Evolutionary conservation across 768 basidiomycete genomes (phyloP), one percentile per base, ranked within the genome.

Genomic region (Infundibulicybe gibba): DNA sequence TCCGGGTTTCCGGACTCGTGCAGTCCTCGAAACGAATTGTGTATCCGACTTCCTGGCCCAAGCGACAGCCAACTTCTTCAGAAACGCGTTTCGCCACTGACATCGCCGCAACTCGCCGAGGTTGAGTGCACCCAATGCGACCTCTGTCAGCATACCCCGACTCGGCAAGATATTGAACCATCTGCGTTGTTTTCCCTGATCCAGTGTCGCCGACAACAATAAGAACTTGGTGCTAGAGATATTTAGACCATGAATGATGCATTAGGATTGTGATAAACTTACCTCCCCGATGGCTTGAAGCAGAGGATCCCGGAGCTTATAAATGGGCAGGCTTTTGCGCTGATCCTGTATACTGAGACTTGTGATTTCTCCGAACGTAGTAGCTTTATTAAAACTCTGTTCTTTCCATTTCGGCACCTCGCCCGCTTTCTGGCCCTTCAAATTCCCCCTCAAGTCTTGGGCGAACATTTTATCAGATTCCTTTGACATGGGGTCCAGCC

Each of bases 11-110:
- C 3, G 97, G 95, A 60, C 93, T 89, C 5, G 97, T 98, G 67
- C 95, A 94, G 66, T 99, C 97, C 70, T 99, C 97, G 65, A 99
- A 99, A 72, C 97, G 95, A 57, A 99, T 97, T 5, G 90, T 90
- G 63, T 99, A 99, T 6, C 97, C 97, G 51, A 99, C 95, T 64
- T 98, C 97, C 61, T 94, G 92, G 5, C 97, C 97, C 8, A 99
- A 72, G 13, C 97, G 83, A 69, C 95, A 98, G 10, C 97, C 97
- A 13, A 99, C 95, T 69, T 99, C 97, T 66, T 99, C 97, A 2
- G 95, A 75, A 3, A 99, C 97, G 70, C 97, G 94, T 62, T 98
- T 98, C 13, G 97, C 95, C 8, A 99, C 97, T 11, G 95, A 97
- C 85, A 97, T 97, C 8, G 97, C 97, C 31, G 97, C 97, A 25